phyloP scores from a whole-genome alignment of 495 filamentous ascomycete genomes.

The Penicillium ochrochloron region DNA sequence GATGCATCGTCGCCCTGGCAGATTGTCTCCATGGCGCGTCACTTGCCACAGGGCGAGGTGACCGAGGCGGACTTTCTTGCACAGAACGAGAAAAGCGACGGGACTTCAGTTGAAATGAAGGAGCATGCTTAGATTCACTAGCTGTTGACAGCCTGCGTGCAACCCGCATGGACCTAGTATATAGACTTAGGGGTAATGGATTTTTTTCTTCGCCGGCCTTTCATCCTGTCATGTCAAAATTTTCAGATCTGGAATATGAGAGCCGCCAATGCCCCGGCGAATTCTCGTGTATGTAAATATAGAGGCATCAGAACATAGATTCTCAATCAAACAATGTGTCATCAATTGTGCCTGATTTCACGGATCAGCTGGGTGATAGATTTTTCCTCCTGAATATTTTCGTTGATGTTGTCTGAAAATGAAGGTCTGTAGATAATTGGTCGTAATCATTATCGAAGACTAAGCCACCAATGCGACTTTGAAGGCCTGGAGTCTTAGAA shows the following conservation, averaged over 20 bases:
- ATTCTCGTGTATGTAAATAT: neutral
- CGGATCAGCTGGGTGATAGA: neutral
- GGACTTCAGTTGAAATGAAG: neutral
- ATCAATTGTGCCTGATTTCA: neutral
- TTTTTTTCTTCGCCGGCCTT: no score
- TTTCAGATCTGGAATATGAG: neutral
- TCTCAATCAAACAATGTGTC: neutral
- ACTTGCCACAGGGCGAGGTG: constrained; percentile 35
- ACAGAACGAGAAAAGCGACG: constrained; percentile 4
- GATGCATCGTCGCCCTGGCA: constrained; percentile 47
- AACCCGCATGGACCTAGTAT: no score
- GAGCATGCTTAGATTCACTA: constrained; percentile 2
- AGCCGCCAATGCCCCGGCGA: neutral
- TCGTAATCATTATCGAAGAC: neutral
- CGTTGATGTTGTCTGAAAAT: neutral
- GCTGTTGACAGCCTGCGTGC: neutral
- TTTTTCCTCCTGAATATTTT: neutral
- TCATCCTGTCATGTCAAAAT: neutral
- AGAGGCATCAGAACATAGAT: neutral
- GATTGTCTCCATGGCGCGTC: constrained; percentile 39
- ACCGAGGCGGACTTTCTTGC: constrained; percentile 19
- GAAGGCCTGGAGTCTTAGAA: neutral
- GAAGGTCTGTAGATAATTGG: neutral
- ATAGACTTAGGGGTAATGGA: no score
- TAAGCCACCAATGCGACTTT: neutral